Conservation (phyloP, 768 basidiomycete species). For the Mycena floridula region DNA sequence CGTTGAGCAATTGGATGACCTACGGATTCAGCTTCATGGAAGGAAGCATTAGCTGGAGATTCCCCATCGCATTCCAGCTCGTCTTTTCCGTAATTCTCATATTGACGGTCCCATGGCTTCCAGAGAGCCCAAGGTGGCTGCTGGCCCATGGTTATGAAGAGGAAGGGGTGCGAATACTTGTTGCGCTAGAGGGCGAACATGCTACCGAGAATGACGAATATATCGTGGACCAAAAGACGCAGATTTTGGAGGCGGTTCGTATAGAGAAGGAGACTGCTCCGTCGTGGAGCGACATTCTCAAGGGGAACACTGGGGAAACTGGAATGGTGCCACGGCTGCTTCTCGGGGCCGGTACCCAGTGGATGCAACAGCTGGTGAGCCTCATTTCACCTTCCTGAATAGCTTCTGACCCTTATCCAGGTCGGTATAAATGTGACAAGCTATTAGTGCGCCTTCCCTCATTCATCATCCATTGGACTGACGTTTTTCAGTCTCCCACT, state of each 20-base stretch:
- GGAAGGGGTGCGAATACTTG: slow-evolving; percentile 35
- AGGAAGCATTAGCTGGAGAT: slow-evolving; percentile 40
- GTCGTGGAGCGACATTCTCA: slow-evolving; percentile 34
- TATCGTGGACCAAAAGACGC: slow-evolving; percentile 30
- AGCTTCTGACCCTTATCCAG: too few species aligned
- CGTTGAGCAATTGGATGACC: slow-evolving; percentile 48
- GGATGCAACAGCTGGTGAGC: slow-evolving; percentile 47
- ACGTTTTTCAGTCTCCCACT: slow-evolving; percentile 31
- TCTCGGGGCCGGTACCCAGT: slow-evolving; percentile 41
- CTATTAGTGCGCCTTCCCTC: slow-evolving; percentile 32
- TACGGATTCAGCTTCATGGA: slow-evolving; percentile 41
- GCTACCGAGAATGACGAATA: slow-evolving; percentile 27
- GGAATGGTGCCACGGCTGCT: slow-evolving; percentile 38
- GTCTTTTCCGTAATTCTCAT: slow-evolving; percentile 38
- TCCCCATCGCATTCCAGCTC: slow-evolving; percentile 46
- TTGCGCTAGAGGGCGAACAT: slow-evolving; percentile 34
- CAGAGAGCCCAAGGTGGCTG: slow-evolving; percentile 44
- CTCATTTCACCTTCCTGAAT: too few species aligned
- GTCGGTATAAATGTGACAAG: slow-evolving; percentile 50
- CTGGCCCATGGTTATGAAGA: slow-evolving; percentile 37
- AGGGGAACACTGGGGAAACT: slow-evolving; percentile 34
- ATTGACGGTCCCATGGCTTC: slow-evolving; percentile 42
- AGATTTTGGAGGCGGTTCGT: slow-evolving; percentile 38
- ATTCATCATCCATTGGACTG: not conserved
- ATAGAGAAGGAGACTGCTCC: slow-evolving; percentile 35